Percentiles rank a stretch among this genome's conserved stretches.
These are phyloP conservation scores for Mortierella sp. DNA, from an alignment of 371 early-diverging fungal genomes.

Conservation along the genomic window DNA sequence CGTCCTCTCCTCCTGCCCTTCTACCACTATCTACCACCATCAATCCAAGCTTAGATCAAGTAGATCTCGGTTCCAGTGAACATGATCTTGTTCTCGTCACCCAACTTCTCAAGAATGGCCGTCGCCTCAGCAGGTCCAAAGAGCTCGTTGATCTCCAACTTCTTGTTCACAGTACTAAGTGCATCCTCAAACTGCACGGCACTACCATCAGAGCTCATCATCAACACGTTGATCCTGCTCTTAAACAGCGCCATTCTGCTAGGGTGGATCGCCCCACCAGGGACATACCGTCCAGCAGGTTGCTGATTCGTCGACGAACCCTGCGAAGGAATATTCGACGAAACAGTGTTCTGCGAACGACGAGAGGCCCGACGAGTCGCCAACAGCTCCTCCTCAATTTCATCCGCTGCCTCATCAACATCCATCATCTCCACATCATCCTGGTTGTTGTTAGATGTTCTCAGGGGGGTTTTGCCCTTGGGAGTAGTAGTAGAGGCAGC, in stretches of 20 bases:
- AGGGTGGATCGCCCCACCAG: slow-evolving; percentile 50
- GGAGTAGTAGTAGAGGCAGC: background rate
- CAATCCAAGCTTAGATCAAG: slow-evolving; percentile 63
- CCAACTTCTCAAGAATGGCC: slow-evolving; percentile 68
- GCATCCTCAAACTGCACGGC: slow-evolving; percentile 61
- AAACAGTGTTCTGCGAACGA: slow-evolving; percentile 26
- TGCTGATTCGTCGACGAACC: slow-evolving; percentile 23
- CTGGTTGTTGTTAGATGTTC: slow-evolving; percentile 18
- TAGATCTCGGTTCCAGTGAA: slow-evolving; percentile 67
- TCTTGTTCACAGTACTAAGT: slow-evolving; percentile 61
- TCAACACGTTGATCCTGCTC: slow-evolving; percentile 18
- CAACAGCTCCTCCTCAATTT: slow-evolving; percentile 61
- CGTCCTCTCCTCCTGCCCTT: background rate
- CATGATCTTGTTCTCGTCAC: slow-evolving; percentile 79
- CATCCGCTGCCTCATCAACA: slow-evolving; percentile 44
- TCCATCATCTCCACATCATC: slow-evolving; percentile 62
- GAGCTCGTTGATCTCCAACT: slow-evolving; percentile 49
- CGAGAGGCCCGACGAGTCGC: slow-evolving; percentile 44
- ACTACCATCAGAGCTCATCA: slow-evolving; percentile 50
- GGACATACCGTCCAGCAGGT: slow-evolving; percentile 25
- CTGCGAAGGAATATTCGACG: slow-evolving; percentile 32
- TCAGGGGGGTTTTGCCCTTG: slow-evolving; percentile 47
- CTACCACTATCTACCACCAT: background rate
- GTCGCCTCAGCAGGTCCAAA: slow-evolving; percentile 65
- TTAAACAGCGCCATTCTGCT: slow-evolving; percentile 41